phyloP scores from a whole-genome alignment of 768 basidiomycete genomes.

The Rhodotorula taiwanensis region DNA sequence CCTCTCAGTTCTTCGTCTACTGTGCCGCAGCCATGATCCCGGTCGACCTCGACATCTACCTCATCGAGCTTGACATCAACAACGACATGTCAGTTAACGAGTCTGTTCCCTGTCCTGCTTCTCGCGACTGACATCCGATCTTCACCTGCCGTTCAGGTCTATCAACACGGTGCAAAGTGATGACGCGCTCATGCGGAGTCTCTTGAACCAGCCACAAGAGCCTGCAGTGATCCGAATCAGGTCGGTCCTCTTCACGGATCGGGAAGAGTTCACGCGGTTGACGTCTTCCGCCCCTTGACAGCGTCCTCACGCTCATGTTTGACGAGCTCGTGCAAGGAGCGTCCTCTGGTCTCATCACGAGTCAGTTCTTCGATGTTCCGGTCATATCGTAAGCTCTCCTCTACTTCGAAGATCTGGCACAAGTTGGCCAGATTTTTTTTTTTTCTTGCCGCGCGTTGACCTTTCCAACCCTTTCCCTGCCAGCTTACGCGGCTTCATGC shows the following conservation, averaged over 20 bases:
- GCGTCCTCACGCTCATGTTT: slow-evolving; percentile 14
- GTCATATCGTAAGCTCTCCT: slow-evolving; percentile 19
- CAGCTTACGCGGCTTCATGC: slow-evolving; percentile 25
- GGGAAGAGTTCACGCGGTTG: too few relatives aligned
- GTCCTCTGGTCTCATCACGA: slow-evolving; percentile 6
- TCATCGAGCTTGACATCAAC: slow-evolving; percentile 28
- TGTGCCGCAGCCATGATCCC: slow-evolving; percentile 23
- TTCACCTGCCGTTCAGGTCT: background rate
- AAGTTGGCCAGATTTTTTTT: too few relatives aligned
- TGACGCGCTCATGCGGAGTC: slow-evolving; percentile 12
- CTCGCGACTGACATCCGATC: too few relatives aligned
- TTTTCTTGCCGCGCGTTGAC: background rate
- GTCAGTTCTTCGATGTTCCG: slow-evolving; percentile 22
- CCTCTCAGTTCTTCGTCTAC: slow-evolving; percentile 20
- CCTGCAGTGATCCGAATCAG: slow-evolving; percentile 21
- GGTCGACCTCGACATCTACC: slow-evolving; percentile 15
- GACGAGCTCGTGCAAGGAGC: slow-evolving; percentile 14
- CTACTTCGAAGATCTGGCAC: too few relatives aligned
- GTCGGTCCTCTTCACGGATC: too few relatives aligned
- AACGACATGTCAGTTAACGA: slow-evolving; percentile 6
- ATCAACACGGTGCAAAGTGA: slow-evolving; percentile 11
- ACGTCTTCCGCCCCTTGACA: too few relatives aligned
- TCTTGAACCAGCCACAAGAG: slow-evolving; percentile 17
- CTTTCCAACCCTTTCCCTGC: background rate
- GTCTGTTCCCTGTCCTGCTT: too few relatives aligned